Evolutionary conservation across 2,329 filamentous ascomycete species (phyloP), one percentile per base, ranked within the genome.

Genomic region (Penicillium sp.): DNA sequence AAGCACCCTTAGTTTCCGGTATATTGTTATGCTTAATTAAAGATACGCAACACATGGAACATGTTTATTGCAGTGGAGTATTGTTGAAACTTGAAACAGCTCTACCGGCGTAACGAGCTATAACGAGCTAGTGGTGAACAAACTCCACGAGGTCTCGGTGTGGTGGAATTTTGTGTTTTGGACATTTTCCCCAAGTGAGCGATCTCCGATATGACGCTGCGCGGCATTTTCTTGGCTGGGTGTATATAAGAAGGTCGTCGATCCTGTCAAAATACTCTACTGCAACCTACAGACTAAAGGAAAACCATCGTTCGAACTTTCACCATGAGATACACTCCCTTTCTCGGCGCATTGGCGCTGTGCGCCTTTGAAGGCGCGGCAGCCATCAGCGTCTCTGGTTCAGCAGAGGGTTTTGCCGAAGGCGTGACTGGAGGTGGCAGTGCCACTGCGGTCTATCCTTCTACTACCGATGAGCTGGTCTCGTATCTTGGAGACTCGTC

Each of bases 241-340:
- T 62, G 82, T 84, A 12, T 79, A 83, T 66, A 77, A 77, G 5
- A 63, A 79, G n/a, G n/a, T n/a, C n/a, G n/a, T n/a, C n/a, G 47
- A 82, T 5, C 26, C 26, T n/a, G 45, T n/a, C n/a, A 5, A 38
- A 16, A 23, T 5, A 46, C 18, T 3, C 5, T 14, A 38, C 6
- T 7, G 18, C 2, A 23, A 49, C n/a, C n/a, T 28, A 9, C 11
- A n/a, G 18, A n/a, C 18, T 9, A 11, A 35, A n/a, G 18, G 46
- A 84, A 64, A 82, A 82, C 0, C 61, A 74, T 55, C 77, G 84
- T 18, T 75, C 79, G 63, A 30, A n/a, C n/a, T n/a, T 21, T 40
- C 45, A 55, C 11, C 45, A 55, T 55, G 52, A 55, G 26, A 55
- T 30, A 33, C 2, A 55, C 26, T 4, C n/a, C n/a, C 6, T 30